Base-by-base conservation (phyloP, 108 stramenopile species). In the Pseudonitzschia multiseries region DNA sequence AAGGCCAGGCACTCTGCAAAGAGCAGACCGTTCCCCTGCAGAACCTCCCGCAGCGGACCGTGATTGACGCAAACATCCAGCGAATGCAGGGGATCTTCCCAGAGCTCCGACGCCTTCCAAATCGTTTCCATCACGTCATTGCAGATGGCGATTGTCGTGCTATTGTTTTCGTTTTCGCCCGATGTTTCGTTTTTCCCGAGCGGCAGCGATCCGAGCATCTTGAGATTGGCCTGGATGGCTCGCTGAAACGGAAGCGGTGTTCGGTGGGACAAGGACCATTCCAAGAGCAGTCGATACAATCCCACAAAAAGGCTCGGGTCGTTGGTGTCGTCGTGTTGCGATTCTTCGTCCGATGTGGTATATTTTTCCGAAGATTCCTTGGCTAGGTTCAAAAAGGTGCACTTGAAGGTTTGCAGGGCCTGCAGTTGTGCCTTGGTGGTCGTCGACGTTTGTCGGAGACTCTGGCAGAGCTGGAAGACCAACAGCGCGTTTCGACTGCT, bases 221-320 rank as follows among this genome's bases (percentile, higher is more conserved):
- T 68, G 41, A 86, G 24, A 69, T 48, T 61, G 0, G 84, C 70
- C 44, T 84, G 85, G 68, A 79, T 76, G 22, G 81, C 79, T 42
- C 83, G 61, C 65, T 72, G 75, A n/a, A 86, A 60, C 22, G 87
- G 84, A 14, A 78, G 48, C 5, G 80, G 76, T 21, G 85, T 84
- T 24, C 72, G 41, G 9, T 29, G 5, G 9, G 84, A 82, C 8
- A 85, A 0, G 2, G 73, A 74, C 76, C 85, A 82, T 65, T 89
- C 87, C 66, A 89, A 59, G 26, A 86, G 62, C 29, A 89, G 8
- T 32, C 87, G 75, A 71, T 82, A 84, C 21, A 78, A 60, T 48
- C 73, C 78, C 8, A 26, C 3, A n/a, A 48, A n/a, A 0, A 26
- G 26, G 2, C 57, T 21, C 24, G 20, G 14, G 31, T 62, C 61